Evolutionary conservation across 192 early-diverging fungal species (phyloP).

Genomic region (Coemansia aciculifera): DNA sequence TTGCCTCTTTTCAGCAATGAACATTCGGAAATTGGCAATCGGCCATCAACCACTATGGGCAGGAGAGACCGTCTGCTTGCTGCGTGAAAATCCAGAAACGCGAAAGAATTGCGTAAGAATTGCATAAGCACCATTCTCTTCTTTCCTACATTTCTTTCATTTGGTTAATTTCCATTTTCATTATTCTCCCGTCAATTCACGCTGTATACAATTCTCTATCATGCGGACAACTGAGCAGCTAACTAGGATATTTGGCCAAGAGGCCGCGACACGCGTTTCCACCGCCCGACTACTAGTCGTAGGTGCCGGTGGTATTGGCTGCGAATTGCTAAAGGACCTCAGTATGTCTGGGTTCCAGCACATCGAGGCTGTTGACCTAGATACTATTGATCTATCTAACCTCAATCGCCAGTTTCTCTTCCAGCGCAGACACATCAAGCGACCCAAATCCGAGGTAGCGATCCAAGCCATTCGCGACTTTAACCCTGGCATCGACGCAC

Average conservation of each 20-base stretch:
- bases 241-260: constrained; percentile 26
- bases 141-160: background rate
- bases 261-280: constrained; percentile 16
- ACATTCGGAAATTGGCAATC: background rate
- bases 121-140: background rate
- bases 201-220: background rate
- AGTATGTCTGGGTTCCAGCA: constrained; percentile 81
- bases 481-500: constrained; percentile 70
- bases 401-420: constrained; percentile 99
- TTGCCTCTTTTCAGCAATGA: background rate
- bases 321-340: constrained; percentile 95
- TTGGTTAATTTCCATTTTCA: background rate
- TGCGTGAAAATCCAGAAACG: no score
- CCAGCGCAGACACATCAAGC: constrained; percentile 88
- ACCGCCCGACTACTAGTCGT: constrained; percentile 63
- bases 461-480: constrained; percentile 79
- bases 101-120: no score
- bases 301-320: constrained; percentile 95
- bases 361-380: constrained; percentile 91
- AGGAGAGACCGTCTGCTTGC: background rate
- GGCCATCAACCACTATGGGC: background rate
- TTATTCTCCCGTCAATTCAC: background rate
- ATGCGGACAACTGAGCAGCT: constrained; percentile 33
- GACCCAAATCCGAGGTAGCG: constrained; percentile 90
- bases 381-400: constrained; percentile 98